These are phyloP conservation scores for Setaria italica DNA, from an alignment of 202 grass and related monocot genomes.

Conservation along the genomic window DNA sequence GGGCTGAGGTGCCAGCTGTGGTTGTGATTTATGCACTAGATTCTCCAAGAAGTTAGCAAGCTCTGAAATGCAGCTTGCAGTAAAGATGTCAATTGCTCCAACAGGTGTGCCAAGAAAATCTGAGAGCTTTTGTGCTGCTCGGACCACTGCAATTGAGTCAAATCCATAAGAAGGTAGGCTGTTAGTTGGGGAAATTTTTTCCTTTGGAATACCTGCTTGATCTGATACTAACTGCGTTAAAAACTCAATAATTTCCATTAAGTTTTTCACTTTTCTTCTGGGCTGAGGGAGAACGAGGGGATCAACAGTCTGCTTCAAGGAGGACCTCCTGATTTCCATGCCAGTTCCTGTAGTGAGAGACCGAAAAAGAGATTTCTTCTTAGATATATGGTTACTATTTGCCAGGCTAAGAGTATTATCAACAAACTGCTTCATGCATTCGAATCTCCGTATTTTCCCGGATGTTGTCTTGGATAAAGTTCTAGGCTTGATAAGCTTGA, in stretches of 20 bases:
- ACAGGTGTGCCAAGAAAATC: constrained; percentile 74
- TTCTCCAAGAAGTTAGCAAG: constrained; percentile 68
- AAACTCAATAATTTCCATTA: constrained; percentile 58
- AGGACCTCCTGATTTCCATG: constrained; percentile 44
- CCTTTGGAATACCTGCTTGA: constrained; percentile 61
- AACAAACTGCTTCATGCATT: constrained; percentile 77
- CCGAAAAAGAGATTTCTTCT: constrained; percentile 59
- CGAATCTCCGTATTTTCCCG: constrained; percentile 74
- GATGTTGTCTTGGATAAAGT: constrained; percentile 83
- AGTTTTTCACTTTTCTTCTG: constrained; percentile 54
- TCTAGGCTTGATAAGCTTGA: constrained; percentile 78
- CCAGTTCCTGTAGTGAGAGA: constrained; percentile 65
- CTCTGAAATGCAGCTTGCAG: constrained; percentile 71
- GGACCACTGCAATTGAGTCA: constrained; percentile 74
- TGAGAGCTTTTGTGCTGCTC: constrained; percentile 76
- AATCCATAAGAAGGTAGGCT: constrained; percentile 72
- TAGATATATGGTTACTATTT: constrained; percentile 37
- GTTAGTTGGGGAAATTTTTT: constrained; percentile 64
- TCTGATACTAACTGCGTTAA: constrained; percentile 62
- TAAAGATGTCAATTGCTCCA: constrained; percentile 83
- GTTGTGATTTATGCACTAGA: constrained; percentile 51
- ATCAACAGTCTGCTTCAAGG: constrained; percentile 33
- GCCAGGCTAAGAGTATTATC: constrained; percentile 63
- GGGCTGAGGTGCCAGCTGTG: constrained; percentile 37
- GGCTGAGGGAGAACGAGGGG: constrained; percentile 14